Conservation (phyloP, 306 rosid species). For the Prinsepia uniflora region DNA sequence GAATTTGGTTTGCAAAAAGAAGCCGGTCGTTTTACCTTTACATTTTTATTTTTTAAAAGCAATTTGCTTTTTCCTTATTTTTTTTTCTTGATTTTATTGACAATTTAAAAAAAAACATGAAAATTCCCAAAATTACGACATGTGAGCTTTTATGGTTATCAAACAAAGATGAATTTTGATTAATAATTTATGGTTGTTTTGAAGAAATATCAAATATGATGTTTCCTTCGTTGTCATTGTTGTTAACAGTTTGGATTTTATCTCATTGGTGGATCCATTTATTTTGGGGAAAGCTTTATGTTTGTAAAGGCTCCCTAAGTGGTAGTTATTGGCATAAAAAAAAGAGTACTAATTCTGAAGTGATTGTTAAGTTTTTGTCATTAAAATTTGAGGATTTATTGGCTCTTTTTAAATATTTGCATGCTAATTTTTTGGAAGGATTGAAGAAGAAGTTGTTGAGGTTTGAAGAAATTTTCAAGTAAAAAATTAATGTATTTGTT, state of each 20-base stretch:
- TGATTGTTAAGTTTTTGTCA: background rate
- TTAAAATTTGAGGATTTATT: no score
- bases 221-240: background rate
- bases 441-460: no score
- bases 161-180: no score
- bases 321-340: background rate
- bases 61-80: background rate
- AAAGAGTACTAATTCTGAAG: no score
- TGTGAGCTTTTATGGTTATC: no score
- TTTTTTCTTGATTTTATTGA: background rate
- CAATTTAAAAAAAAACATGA: background rate
- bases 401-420: no score
- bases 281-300: background rate
- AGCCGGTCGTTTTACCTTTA: conserved; percentile 37
- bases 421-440: no score
- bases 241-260: background rate
- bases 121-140: background rate
- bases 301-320: background rate
- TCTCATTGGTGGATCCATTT: background rate
- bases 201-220: background rate
- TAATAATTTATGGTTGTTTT: background rate
- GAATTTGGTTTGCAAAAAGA: conserved; percentile 64
- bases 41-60: no score
- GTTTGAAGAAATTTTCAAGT: no score
- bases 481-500: no score